Evolutionary conservation across 345 rosid species (phyloP), one percentile per base, ranked within the genome.

Genomic region (Corchorus olitorius): DNA sequence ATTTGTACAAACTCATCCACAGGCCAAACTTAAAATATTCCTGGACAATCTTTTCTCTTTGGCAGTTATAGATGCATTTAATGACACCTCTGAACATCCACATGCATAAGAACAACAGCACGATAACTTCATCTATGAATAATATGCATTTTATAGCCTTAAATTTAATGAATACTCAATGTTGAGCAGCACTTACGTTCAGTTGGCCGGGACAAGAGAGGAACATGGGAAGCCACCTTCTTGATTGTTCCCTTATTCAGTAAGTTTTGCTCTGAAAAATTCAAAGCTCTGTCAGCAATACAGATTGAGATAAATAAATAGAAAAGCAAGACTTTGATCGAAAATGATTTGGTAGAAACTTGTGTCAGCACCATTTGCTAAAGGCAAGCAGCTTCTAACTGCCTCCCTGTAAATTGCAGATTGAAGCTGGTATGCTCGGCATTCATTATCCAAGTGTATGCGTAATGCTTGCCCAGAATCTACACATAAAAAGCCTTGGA

Each of bases 321-420:
- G 53, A 56, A 75, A 64, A 48, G 19, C 22, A 48, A 13, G 35
- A 49, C 58, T 35, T 75, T 63, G 67, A 72, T 63, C 9, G 17
- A 54, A 27, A 77, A 14, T 6, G 27, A 65, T 39, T 41, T 17
- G n/a, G 15, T 58, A 74, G 46, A 78, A 66, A 80, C 20, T 48
- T 37, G 49, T 75, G 65, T 65, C 48, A 27, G 34, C 75, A 91
- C 94, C 92, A 41, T 80, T 80, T 22, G 81, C 68, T 56, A 74
- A 35, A 70, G 88, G 90, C 83, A 85, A 65, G 79, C 88, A 83
- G 72, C 77, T 87, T 20, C 77, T 67, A 73, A 89, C 82, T 84
- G 97, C 94, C 78, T 92, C 98, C n/a, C 84, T 89, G 80, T 77
- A 88, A 73, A 93, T 88, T 60, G 97, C 90, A 43, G 97, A 88